Base-by-base conservation (phyloP, 495 filamentous ascomycete species). In the Physcia stellaris region DNA sequence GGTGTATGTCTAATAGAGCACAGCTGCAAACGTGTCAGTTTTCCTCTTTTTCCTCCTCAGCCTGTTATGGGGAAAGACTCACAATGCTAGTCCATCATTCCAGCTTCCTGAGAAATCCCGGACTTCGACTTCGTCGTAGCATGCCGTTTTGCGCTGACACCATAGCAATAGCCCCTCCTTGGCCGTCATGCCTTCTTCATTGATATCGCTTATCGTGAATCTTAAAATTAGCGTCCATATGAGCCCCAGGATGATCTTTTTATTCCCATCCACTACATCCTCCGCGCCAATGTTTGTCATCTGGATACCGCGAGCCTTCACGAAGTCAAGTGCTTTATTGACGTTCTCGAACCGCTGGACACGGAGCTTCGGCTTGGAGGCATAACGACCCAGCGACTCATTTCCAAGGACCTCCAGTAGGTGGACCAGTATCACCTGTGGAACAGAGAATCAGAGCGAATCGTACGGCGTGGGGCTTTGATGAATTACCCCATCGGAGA, bases 301-400 rank as follows among this genome's bases (percentile, higher is more conserved):
- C 53, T 92, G 86, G 37, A 98, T 96, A 18, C 84, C 77, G 48
- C 85, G 69, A 19, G 78, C 76, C 53, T 83, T 87, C 62, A 98
- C 86, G 51, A 85, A 96, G 57, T 95, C 79, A 45, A 98, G 73
- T 26, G 83, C 81, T 47, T 84, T 80, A 61, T 98, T 96, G 59
- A 90, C 90, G 72, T 98, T 98, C 62, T 98, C 90, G 66, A 94
- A 95, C 49, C 80, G 78, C 61, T 98, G 90, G 43, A 98, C 92
- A 31, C 90, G 86, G 43, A 98, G 70, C 61, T 93, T 94, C 17
- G 90, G 90, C 49, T 83, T 85, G 31, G 86, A 80, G 35, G 90
- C 90, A 75, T 98, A 98, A 60, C 86, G 80, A 49, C 90, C 90
- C 38, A 98, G 80, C 4, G 86, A 93, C 55, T 95, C 88, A 45